These are phyloP conservation scores for Aspergillus ochraceoroseus DNA, from an alignment of 2,329 filamentous ascomycete species.

Conservation along the genomic window DNA sequence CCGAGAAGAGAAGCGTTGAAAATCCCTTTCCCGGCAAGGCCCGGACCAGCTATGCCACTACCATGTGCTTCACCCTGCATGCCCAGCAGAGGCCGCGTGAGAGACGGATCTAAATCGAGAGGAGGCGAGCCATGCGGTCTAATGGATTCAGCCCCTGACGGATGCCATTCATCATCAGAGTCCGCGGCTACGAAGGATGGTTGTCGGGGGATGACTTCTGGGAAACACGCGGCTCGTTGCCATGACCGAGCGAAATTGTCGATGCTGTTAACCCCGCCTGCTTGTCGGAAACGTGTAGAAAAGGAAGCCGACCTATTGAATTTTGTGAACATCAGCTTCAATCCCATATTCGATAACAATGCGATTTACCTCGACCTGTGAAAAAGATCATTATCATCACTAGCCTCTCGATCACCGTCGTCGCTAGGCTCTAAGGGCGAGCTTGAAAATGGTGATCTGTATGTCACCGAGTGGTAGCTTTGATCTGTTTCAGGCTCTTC, in stretches of 20 bases:
- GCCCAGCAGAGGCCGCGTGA: conserved; percentile 28
- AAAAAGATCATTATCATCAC: conserved; percentile 4
- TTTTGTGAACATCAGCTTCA: background rate
- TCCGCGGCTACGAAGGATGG: conserved; percentile 65
- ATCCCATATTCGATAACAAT: background rate
- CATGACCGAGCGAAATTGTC: conserved; percentile 89
- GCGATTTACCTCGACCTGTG: conserved; percentile 18
- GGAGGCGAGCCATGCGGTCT: conserved; percentile 23
- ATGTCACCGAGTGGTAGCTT: conserved; percentile 3
- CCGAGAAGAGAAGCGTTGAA: conserved; percentile 23
- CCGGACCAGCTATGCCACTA: conserved; percentile 12
- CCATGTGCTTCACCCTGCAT: conserved; percentile 29
- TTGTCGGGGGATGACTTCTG: conserved; percentile 76
- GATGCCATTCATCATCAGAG: conserved; percentile 45
- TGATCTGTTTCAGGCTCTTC: conserved; percentile 7
- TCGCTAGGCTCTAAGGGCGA: conserved; percentile 12
- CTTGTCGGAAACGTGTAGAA: conserved; percentile 54
- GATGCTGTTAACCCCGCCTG: conserved; percentile 88
- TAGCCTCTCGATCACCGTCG: conserved; percentile 16
- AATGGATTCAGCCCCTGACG: conserved; percentile 20
- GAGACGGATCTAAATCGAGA: conserved; percentile 27
- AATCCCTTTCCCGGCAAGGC: conserved; percentile 18
- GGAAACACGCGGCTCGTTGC: conserved; percentile 83
- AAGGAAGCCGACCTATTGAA: conserved; percentile 36
- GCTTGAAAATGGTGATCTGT: conserved; percentile 6